Evolutionary conservation across 441 rosid genomes (phyloP), one percentile per base, ranked within the genome.

Genomic region (Pelargonium australe): DNA sequence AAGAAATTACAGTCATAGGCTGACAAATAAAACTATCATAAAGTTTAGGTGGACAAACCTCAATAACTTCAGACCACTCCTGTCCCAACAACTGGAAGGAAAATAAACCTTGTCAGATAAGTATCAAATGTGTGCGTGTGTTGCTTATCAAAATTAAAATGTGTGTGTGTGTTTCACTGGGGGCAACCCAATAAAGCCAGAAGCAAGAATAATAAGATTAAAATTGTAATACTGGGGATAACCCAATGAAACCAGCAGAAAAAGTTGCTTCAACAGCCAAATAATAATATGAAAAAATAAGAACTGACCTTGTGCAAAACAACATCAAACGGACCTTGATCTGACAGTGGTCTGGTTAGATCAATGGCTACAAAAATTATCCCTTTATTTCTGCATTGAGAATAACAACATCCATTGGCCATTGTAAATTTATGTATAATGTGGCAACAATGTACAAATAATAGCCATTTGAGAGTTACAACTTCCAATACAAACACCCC

Each of bases 291-390:
- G 23, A 20, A 20, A 20, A 20, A 20, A 20, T 20, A 20, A 20
- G 23, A 20, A 20, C 23, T 20, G 23, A 20, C 23, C 23, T 20
- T 20, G 23, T 20, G 98, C 81, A 94, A 75, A 67, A 94, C 81
- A 65, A 91, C 82, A 79, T 94, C 92, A 76, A 94, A 94, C 66
- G 98, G 98, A 13, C 96, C 98, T 86, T 94, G 97, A 77, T 89
- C 97, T 65, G 88, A 77, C 67, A 93, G 82, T 10, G 92, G 89
- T 65, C 79, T 81, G 66, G 73, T 76, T 71, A 61, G 73, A 82
- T 90, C 97, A 58, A 93, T 86, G 74, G 98, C 85, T 62, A 85
- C 84, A 69, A 90, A 89, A 53, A 63, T 67, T 78, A 93, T 89
- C 75, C 95, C 97, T 70, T 86, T 90, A 68, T 79, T 34, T 34